Percentiles rank a stretch among this genome's conserved stretches.
These are phyloP conservation scores for Mariannaea sp. DNA, from an alignment of 2,329 filamentous ascomycete genomes.

Conservation along the genomic window DNA sequence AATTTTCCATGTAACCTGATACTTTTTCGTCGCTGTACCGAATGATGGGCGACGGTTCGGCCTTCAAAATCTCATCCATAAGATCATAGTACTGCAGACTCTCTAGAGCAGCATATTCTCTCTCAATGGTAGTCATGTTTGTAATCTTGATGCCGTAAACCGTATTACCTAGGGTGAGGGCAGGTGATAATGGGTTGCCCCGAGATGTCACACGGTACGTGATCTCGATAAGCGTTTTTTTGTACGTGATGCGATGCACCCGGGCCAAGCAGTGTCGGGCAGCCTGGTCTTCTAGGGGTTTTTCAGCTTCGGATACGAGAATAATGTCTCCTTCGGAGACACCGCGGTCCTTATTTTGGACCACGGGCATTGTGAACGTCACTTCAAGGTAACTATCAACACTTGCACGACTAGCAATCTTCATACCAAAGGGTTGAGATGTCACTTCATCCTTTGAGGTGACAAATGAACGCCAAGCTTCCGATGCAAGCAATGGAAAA, in stretches of 20 bases:
- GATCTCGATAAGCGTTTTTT: constrained; percentile 81
- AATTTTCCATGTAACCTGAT: constrained; percentile 71
- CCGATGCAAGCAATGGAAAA: constrained; percentile 84
- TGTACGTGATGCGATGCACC: constrained; percentile 78
- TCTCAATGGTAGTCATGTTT: constrained; percentile 91
- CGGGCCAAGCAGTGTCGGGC: constrained; percentile 85
- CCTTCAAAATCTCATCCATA: constrained; percentile 87
- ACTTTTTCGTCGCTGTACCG: constrained; percentile 78
- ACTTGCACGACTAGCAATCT: constrained; percentile 82
- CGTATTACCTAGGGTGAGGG: constrained; percentile 70
- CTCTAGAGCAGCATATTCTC: constrained; percentile 90
- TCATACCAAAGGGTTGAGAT: constrained; percentile 82
- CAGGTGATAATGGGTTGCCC: constrained; percentile 63
- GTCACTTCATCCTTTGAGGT: constrained; percentile 86
- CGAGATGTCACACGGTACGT: constrained; percentile 80
- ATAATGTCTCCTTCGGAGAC: constrained; percentile 88
- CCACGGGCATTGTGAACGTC: constrained; percentile 76
- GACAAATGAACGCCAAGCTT: constrained; percentile 95
- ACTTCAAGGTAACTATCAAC: constrained; percentile 95
- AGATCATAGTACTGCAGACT: constrained; percentile 95
- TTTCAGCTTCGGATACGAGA: constrained; percentile 75
- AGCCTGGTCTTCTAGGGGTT: constrained; percentile 67
- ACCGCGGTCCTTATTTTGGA: constrained; percentile 71
- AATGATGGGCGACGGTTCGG: constrained; percentile 86
- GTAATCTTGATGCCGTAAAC: constrained; percentile 83